phyloP scores from a whole-genome alignment of 1,284 basidiomycete genomes.

The Cryptococcus sp. region DNA sequence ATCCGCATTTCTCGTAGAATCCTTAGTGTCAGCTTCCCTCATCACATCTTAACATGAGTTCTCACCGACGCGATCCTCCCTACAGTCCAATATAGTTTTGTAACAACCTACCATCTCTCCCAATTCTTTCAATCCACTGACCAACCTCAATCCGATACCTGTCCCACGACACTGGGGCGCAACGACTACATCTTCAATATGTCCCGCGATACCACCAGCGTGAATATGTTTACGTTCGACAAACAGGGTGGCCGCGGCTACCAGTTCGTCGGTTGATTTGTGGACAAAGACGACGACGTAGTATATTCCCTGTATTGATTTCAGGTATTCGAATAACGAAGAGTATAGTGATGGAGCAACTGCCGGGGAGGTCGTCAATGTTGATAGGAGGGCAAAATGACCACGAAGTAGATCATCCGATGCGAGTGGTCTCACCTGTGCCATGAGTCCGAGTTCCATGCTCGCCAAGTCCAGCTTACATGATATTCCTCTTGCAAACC shows the following conservation, averaged over 20 bases:
- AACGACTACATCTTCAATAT: constrained; percentile 96
- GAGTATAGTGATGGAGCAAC: constrained; percentile 66
- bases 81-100: constrained; percentile 95
- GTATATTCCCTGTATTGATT: constrained; percentile 60
- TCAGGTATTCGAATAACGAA: constrained; percentile 58
- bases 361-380: constrained; percentile 73
- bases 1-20: constrained; percentile 94
- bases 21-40: constrained; percentile 52
- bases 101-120: constrained; percentile 75
- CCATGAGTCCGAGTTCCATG: no score
- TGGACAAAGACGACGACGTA: constrained; percentile 80
- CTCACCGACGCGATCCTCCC: constrained; percentile 81
- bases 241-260: constrained; percentile 79
- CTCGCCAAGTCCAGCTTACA: constrained; percentile 16
- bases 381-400: constrained; percentile 76
- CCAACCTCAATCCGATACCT: constrained; percentile 71
- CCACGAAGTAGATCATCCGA: constrained; percentile 77
- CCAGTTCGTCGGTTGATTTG: constrained; percentile 68
- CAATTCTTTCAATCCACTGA: constrained; percentile 73
- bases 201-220: constrained; percentile 71
- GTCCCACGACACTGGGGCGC: constrained; percentile 79
- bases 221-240: constrained; percentile 90
- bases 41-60: constrained; percentile 35
- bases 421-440: constrained; percentile 82
- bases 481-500: constrained; percentile 25